Base-by-base conservation (phyloP, 192 early-diverging fungal species). In the Tieghemiomyces parasiticus region DNA sequence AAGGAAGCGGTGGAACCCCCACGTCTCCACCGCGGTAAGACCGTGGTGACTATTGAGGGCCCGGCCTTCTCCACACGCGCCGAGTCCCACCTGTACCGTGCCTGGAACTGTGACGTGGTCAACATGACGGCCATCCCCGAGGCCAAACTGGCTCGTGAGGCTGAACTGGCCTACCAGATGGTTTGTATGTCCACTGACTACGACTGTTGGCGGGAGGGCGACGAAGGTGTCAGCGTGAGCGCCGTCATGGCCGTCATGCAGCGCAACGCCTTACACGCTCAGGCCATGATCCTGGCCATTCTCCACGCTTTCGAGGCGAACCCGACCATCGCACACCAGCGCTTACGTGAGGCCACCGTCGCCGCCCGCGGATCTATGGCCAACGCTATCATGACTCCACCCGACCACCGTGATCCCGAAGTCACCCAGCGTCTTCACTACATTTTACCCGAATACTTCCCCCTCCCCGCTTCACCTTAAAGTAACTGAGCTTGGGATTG, bases 111-210 rank as follows among this genome's bases (percentile, higher is more conserved):
- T 62, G 87, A 88, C 67, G 71, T 99, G 44, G 92, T 99, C 81
- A 99, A 99, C 76, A 99, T 99, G 96, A 87, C 88, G 32, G 91
- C 79, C 33, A 69, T 99, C 51, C 94, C 96, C 30, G 96, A 99
- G 68, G 76, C 94, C 48, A 99, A 99, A 73, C 78, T 99, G 35
- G 96, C 96, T 19, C 76, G 90, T 53, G 96, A 99, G 73, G 92
- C 93, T 44, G 96, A 99, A 76, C 92, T 99, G 67, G 91, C 88
- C 16, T 99, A 99, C 67, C 90, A 94, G 63, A 89, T 96, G 81
- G 79, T 99, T 33, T 99, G 96, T 78, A 99, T 99, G 96, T 85
- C 88, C 33, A 99, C 96, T 33, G 96, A 99, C 78, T 99, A 97
- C 67, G 96, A 99, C 68, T 85, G 83, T 69, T 90, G 88, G 88